A percentile compares a stretch with the other conserved stretches of the same genome.
These are phyloP conservation scores for Phaeotremella fagi DNA, from an alignment of 768 basidiomycete species.

Conservation along the genomic window DNA sequence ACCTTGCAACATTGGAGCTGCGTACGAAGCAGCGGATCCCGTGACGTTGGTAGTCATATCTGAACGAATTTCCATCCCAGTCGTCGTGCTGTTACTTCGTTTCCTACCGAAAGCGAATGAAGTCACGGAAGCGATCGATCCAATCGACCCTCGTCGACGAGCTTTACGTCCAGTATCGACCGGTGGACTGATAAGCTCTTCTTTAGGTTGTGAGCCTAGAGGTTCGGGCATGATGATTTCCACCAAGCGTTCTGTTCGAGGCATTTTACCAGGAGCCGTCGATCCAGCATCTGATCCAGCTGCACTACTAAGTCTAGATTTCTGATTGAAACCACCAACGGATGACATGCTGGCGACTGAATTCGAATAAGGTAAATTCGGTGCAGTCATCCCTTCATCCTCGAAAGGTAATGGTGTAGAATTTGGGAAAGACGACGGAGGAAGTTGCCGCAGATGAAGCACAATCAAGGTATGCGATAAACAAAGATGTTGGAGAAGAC, in stretches of 20 bases:
- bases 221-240: slow-evolving; percentile 48
- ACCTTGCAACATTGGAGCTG: slow-evolving; percentile 15
- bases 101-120: slow-evolving; percentile 26
- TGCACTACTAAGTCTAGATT: slow-evolving; percentile 22
- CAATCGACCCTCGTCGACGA: slow-evolving; percentile 28
- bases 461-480: slow-evolving; percentile 45
- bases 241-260: slow-evolving; percentile 36
- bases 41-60: background rate
- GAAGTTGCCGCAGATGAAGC: slow-evolving; percentile 39
- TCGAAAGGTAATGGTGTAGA: slow-evolving; percentile 38
- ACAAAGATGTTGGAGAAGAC: slow-evolving; percentile 41
- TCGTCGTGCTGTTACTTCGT: slow-evolving; percentile 23
- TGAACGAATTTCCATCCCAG: background rate
- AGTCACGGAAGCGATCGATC: slow-evolving; percentile 27
- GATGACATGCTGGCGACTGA: slow-evolving; percentile 14
- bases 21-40: slow-evolving; percentile 1
- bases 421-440: slow-evolving; percentile 30
- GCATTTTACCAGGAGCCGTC: slow-evolving; percentile 16
- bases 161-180: background rate
- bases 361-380: slow-evolving; percentile 11
- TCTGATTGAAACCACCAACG: background rate
- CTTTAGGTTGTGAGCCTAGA: slow-evolving; percentile 18
- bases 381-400: slow-evolving; percentile 22
- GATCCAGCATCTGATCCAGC: slow-evolving; percentile 28
- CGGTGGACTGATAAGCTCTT: slow-evolving; percentile 4